Evolutionary conservation across 2,329 filamentous ascomycete genomes (phyloP), one percentile per base, ranked within the genome.

Genomic region (Ophiostoma australiae): DNA sequence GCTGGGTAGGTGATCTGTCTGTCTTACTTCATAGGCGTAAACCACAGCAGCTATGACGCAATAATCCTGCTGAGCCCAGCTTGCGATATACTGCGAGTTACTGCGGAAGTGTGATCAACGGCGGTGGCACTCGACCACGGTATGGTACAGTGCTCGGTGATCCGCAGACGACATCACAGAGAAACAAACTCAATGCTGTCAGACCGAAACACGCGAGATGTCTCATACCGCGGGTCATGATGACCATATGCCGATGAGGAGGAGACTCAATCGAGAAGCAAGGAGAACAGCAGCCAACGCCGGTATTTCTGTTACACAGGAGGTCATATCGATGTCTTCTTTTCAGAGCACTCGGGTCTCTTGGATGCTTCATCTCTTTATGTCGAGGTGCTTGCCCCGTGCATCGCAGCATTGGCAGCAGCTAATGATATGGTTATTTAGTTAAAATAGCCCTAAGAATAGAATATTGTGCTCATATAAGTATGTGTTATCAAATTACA

Each of bases 191-290:
- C 17, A 1, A 66, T 39, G 33, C 33, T 66, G 63, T 37, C 63
- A 37, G 20, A 37, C 63, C 33, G 20, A 39, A 23, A 67, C 63
- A 67, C 35, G 63, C 63, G 63, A 67, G 63, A 41, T 67, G 63
- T 67, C 63, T 67, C 44, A 48, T 48, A 20, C 44, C 20, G 44
- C 44, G 44, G 44, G 44, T 7, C 44, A 48, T 7, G 44, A 2
- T 48, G 44, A 8, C 17, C 17, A 48, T 48, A 48, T 48, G 44
- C 44, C 44, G 44, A 48, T 6, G 13, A 44, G 27, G 5, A 17
- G 41, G 4, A 17, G 15, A 11, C 1, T 1, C 15, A 11, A 61
- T 61, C 5, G 1, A 61, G 55, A 23, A 13, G 0, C 31, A 8
- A 6, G 2, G 23, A 55, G 6, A 55, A 1, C 6, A 55, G 10